Evolutionary conservation across 345 rosid genomes (phyloP), one percentile per base, ranked within the genome.

Genomic region (Streptanthus diversifolius): DNA sequence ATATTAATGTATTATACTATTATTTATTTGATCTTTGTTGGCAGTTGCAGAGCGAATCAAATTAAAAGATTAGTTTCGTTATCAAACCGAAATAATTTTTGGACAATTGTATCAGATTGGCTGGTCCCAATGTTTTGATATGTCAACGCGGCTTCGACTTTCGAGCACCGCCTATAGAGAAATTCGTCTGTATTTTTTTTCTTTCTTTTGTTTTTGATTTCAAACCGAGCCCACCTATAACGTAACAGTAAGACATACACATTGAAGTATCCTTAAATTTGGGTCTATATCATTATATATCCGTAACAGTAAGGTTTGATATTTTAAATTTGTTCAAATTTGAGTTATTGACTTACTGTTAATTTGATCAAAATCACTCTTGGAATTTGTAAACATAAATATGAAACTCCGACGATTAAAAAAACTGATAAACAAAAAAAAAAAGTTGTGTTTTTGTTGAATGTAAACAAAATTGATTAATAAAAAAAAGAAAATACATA

Each of bases 111-210:
- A 18, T n/a, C 17, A 7, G 60, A 27, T 1, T 19, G 53, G 63
- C n/a, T 57, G 77, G 58, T 66, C 72, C 65, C 39, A 74, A 74
- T 66, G 60, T 66, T 5, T 65, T 27, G 72, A 19, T 57, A 27
- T 48, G 60, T 66, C 72, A 48, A 66, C 67, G 24, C 66, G 66
- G 7, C 60, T 73, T 74, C 67, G 72, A 66, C 12, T 47, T 74
- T 74, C 72, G 72, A 48, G 72, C 60, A 74, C 67, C 78, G 72
- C 21, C 72, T 56, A 1, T 22, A 2, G 37, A 45, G 54, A 21
- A 35, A 43, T 19, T 40, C 29, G 19, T 21, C 55, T 53, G 45
- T 52, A n/a, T n/a, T n/a, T n/a, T n/a, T n/a, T n/a, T n/a, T n/a
- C n/a, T n/a, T n/a, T n/a, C n/a, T n/a, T n/a, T n/a, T n/a, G 19